A percentile compares a stretch with the other conserved stretches of the same genome.
Evolutionary conservation across 2,329 filamentous ascomycete genomes (phyloP).

Genomic region (Piedraia hortae): DNA sequence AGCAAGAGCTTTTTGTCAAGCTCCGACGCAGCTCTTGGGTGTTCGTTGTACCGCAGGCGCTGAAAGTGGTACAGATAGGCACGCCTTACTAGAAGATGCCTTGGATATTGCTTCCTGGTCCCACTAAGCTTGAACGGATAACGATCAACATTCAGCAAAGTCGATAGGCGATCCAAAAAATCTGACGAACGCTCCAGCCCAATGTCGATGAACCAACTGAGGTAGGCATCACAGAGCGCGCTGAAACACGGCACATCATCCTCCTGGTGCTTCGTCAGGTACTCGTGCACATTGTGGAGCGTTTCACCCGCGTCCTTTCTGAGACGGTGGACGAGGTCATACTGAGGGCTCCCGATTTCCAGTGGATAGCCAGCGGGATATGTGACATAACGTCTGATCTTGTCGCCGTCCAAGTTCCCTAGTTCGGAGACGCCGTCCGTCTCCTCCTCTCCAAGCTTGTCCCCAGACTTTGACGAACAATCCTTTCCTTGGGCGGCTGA

Average conservation of each 20-base stretch:
- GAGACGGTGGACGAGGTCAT: conserved; percentile 50
- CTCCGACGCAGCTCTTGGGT: conserved; percentile 65
- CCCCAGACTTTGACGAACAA: conserved; percentile 23
- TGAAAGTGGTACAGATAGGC: conserved; percentile 88
- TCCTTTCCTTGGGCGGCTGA: conserved; percentile 2
- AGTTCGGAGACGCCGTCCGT: conserved; percentile 24
- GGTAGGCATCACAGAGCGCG: conserved; percentile 68
- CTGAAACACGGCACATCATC: conserved; percentile 94
- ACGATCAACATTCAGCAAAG: conserved; percentile 64
- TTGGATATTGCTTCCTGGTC: conserved; percentile 70
- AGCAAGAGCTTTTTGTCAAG: conserved; percentile 63
- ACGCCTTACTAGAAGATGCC: conserved; percentile 70
- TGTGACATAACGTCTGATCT: conserved; percentile 59
- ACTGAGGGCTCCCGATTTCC: conserved; percentile 32
- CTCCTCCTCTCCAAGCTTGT: conserved; percentile 19
- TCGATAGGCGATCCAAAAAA: conserved; percentile 61
- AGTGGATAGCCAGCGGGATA: conserved; percentile 76
- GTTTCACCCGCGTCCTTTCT: conserved; percentile 56
- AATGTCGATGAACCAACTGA: conserved; percentile 92
- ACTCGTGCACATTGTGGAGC: conserved; percentile 59
- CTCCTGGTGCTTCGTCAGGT: conserved; percentile 60
- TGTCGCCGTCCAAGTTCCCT: conserved; percentile 39
- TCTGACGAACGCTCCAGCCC: conserved; percentile 89
- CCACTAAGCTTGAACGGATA: conserved; percentile 87
- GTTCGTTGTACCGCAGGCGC: conserved; percentile 78